phyloP scores from a whole-genome alignment of 2,329 filamentous ascomycete species.

The Chaetothyriales sp. region DNA sequence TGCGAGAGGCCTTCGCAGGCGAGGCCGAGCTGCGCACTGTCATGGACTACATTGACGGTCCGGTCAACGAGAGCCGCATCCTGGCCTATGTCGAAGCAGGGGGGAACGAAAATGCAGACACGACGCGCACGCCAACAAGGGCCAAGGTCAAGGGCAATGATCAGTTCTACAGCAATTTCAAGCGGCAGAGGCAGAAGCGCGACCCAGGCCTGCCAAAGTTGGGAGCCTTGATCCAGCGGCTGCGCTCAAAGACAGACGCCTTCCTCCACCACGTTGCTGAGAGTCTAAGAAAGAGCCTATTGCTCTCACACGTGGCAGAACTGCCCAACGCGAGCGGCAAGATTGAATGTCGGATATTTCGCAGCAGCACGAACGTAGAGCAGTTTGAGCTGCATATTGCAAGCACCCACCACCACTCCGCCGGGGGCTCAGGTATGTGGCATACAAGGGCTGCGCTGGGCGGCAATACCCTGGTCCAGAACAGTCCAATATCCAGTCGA shows the following conservation, averaged over 20 bases:
- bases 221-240: conserved; percentile 46
- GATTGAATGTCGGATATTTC: background rate
- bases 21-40: conserved; percentile 57
- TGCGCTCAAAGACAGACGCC: conserved; percentile 42
- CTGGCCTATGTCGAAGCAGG: conserved; percentile 21
- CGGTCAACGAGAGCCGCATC: conserved; percentile 20
- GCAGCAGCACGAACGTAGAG: background rate
- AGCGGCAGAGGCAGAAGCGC: conserved; percentile 30
- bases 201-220: conserved; percentile 42
- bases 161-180: conserved; percentile 32
- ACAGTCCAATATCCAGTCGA: background rate
- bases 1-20: conserved; percentile 44
- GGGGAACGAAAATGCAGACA: conserved; percentile 11
- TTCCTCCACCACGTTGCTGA: conserved; percentile 56
- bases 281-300: conserved; percentile 51
- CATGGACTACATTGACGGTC: conserved; percentile 56
- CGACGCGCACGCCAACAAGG: too few relatives aligned
- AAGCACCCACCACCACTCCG: background rate
- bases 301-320: conserved; percentile 31
- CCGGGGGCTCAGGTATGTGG: background rate
- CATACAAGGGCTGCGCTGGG: background rate
- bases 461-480: background rate
- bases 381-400: background rate
- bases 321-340: conserved; percentile 1
- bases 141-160: conserved; percentile 14